These are phyloP conservation scores for Lindgomyces ingoldianus DNA, from an alignment of 495 filamentous ascomycete species.

Conservation along the genomic window DNA sequence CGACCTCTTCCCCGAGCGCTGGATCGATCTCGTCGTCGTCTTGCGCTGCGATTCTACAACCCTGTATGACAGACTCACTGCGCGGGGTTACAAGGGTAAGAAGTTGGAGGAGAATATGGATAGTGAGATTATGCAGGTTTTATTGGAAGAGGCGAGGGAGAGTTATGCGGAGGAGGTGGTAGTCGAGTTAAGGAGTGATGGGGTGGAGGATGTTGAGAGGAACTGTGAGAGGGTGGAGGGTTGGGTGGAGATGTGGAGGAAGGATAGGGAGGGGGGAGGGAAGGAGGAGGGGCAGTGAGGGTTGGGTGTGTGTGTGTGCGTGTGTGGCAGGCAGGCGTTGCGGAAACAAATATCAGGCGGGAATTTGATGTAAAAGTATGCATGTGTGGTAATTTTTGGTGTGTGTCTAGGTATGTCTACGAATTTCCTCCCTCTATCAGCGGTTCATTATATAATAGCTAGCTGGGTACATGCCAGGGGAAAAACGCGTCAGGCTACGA, in stretches of 20 bases:
- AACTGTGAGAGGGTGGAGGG: conserved; percentile 81
- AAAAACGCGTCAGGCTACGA: too few relatives aligned
- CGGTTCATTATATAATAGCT: too few relatives aligned
- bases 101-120: conserved; percentile 97
- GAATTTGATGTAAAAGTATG: too few relatives aligned
- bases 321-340: neutral
- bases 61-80: conserved; percentile 81
- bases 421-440: too few relatives aligned
- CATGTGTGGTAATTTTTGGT: too few relatives aligned
- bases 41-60: conserved; percentile 74
- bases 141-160: conserved; percentile 86
- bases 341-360: neutral
- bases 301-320: neutral
- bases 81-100: conserved; percentile 73
- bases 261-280: conserved; percentile 49
- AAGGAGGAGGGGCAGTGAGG: conserved; percentile 1
- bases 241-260: conserved; percentile 83
- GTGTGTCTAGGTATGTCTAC: too few relatives aligned
- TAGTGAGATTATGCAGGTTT: conserved; percentile 94
- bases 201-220: conserved; percentile 76
- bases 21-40: conserved; percentile 95
- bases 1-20: conserved; percentile 89
- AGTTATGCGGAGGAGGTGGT: conserved; percentile 85
- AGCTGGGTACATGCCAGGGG: too few relatives aligned
- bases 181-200: conserved; percentile 84